A percentile compares a stretch with the other conserved stretches of the same genome.
Conservation (phyloP, 2,329 filamentous ascomycete species). For the Phialemoniopsis sp. region DNA sequence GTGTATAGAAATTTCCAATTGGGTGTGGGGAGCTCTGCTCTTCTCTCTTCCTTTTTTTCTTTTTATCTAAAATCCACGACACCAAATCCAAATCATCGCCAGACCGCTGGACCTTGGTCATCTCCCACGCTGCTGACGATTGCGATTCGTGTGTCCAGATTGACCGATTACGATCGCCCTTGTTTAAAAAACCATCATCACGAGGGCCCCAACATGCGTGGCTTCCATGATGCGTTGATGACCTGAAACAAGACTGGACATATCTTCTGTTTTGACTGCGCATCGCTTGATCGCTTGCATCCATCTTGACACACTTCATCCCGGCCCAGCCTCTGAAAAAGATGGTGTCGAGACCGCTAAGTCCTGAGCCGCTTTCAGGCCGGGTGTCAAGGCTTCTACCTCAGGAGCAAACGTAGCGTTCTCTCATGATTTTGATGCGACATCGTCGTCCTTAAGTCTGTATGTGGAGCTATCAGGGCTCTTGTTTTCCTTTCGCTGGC, state of each 20-base stretch:
- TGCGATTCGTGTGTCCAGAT: slow-evolving; percentile 55
- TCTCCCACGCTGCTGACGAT: slow-evolving; percentile 41
- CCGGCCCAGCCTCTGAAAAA: background rate
- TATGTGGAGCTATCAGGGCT: too few species aligned
- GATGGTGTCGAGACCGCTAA: slow-evolving; percentile 1
- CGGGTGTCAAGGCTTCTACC: too few species aligned
- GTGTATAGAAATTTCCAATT: background rate
- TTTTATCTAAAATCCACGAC: slow-evolving; percentile 23
- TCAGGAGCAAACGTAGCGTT: background rate
- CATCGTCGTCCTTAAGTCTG: too few species aligned
- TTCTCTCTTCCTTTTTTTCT: slow-evolving; percentile 12
- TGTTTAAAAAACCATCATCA: slow-evolving; percentile 64
- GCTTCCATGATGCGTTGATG: slow-evolving; percentile 65
- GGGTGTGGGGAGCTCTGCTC: slow-evolving; percentile 2
- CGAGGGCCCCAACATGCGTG: slow-evolving; percentile 58
- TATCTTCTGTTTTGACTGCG: slow-evolving; percentile 14
- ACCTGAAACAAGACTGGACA: slow-evolving; percentile 62
- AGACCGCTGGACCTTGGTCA: slow-evolving; percentile 22
- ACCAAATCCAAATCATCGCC: slow-evolving; percentile 25
- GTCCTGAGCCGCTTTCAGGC: background rate
- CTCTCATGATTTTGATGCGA: background rate
- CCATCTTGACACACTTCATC: background rate
- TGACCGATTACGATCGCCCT: slow-evolving; percentile 43
- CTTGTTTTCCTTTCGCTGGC: too few species aligned
- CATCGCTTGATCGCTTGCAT: background rate